Percentiles rank a stretch among this genome's conserved stretches.
Evolutionary conservation across 1,284 basidiomycete species (phyloP).

Genomic region (Gymnopus androsaceus): DNA sequence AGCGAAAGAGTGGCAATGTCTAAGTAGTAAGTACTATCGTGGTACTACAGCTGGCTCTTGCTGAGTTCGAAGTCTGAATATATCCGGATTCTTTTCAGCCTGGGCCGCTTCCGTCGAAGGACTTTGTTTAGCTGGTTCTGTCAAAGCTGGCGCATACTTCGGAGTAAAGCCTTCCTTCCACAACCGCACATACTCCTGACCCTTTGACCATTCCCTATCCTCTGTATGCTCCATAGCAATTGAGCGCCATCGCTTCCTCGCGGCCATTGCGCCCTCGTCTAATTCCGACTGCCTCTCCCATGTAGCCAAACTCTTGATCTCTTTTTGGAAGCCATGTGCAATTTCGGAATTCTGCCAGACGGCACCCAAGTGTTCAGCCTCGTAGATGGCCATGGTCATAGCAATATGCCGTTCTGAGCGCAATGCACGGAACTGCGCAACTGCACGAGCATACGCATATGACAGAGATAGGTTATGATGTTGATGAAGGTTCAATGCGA

Average conservation of each 20-base stretch:
- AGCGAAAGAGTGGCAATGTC: not conserved
- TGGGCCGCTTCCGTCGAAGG: not conserved
- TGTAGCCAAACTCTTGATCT: conserved; percentile 61
- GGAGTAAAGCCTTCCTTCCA: conserved; percentile 72
- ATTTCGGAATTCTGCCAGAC: conserved; percentile 65
- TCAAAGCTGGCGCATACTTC: conserved; percentile 57
- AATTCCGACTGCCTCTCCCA: conserved; percentile 57
- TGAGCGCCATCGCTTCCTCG: conserved; percentile 75
- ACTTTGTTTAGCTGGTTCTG: conserved; percentile 33
- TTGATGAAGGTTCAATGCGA: conserved; percentile 77
- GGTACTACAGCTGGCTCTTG: not conserved
- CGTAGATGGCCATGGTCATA: conserved; percentile 73
- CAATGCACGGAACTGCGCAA: conserved; percentile 86
- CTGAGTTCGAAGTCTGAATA: not conserved
- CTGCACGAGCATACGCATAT: conserved; percentile 78
- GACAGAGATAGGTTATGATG: conserved; percentile 69
- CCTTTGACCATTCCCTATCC: conserved; percentile 60
- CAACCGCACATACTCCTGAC: conserved; percentile 66
- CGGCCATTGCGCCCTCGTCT: conserved; percentile 60
- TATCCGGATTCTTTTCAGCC: not conserved
- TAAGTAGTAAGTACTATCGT: not conserved
- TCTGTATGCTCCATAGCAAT: conserved; percentile 54
- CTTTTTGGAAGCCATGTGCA: conserved; percentile 60
- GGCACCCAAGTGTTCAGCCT: conserved; percentile 82
- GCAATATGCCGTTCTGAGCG: conserved; percentile 85